phyloP scores from a whole-genome alignment of 2,329 filamentous ascomycete species.

The Colletotrichum simmondsii region DNA sequence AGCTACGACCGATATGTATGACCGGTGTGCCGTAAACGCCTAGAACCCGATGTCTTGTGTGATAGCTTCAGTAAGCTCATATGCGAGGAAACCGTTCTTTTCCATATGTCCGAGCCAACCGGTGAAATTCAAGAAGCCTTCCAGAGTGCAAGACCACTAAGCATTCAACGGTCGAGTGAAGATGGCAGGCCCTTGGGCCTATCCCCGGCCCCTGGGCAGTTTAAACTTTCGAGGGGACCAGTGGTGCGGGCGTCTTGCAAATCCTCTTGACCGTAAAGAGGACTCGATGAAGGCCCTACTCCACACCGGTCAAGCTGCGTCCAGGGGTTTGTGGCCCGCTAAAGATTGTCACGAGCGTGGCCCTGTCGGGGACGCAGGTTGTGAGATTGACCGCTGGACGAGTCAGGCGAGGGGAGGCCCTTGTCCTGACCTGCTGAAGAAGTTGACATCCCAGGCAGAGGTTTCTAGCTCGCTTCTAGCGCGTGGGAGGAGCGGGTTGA shows the following conservation, averaged over 20 bases:
- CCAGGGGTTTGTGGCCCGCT: slow-evolving; percentile 12
- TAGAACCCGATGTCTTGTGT: neutral
- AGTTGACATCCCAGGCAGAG: slow-evolving; percentile 11
- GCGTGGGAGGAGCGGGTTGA: neutral
- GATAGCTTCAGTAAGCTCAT: neutral
- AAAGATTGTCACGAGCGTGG: neutral
- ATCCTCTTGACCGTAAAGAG: slow-evolving; percentile 31
- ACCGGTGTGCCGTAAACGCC: neutral
- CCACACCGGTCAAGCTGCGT: slow-evolving; percentile 34
- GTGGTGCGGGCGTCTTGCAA: slow-evolving; percentile 19
- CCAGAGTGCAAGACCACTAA: neutral
- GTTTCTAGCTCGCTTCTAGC: slow-evolving; percentile 32
- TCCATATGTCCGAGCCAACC: slow-evolving; percentile 5
- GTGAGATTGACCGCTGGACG: slow-evolving; percentile 17
- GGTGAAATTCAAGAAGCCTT: neutral
- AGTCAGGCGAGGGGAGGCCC: slow-evolving; percentile 23
- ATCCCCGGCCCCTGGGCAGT: slow-evolving; percentile 10
- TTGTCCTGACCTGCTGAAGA: slow-evolving; percentile 8
- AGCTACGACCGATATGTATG: neutral
- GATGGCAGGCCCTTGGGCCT: neutral
- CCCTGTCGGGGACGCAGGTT: neutral
- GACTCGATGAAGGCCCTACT: slow-evolving; percentile 12
- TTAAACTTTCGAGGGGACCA: slow-evolving; percentile 22
- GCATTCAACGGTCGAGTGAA: neutral
- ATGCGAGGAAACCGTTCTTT: neutral